Evolutionary conservation across 2,329 filamentous ascomycete genomes (phyloP).

Genomic region (Neopestalotiopsis sp.): DNA sequence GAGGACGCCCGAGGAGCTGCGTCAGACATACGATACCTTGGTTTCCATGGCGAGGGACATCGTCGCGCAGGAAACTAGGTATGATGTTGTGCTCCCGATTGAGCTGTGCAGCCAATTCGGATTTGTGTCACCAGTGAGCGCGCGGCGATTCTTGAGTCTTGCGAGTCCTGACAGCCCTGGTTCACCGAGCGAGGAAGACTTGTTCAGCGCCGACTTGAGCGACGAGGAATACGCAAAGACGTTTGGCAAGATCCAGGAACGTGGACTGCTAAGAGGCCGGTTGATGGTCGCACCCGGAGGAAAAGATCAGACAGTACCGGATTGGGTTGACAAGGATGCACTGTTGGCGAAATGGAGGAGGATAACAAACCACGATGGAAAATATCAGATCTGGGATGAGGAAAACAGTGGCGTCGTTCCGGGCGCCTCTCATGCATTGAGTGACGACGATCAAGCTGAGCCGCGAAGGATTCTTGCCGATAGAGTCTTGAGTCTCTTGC

Average conservation of each 20-base stretch:
- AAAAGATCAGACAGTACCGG: slow-evolving; percentile 7
- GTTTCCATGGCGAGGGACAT: not conserved
- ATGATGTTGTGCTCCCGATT: not conserved
- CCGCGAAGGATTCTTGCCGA: not conserved
- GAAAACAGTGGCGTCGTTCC: not conserved
- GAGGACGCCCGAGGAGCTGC: not conserved
- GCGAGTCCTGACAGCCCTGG: slow-evolving; percentile 8
- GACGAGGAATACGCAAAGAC: slow-evolving; percentile 6
- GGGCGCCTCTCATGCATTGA: slow-evolving; percentile 5
- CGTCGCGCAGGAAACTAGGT: not conserved
- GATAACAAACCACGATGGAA: not conserved
- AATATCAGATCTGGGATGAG: slow-evolving; percentile 11
- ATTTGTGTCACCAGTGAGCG: not conserved
- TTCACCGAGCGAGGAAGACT: slow-evolving; percentile 3
- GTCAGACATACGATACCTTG: not conserved
- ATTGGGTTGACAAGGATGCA: slow-evolving; percentile 5
- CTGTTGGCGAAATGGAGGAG: not conserved
- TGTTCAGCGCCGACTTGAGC: slow-evolving; percentile 13
- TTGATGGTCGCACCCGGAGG: slow-evolving; percentile 3
- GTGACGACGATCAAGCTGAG: slow-evolving; percentile 11
- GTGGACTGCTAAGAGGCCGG: not conserved
- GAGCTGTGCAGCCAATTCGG: not conserved
- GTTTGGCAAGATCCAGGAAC: slow-evolving; percentile 2
- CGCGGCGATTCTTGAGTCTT: slow-evolving; percentile 4
- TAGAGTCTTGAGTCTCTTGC: not conserved